A percentile compares a stretch with the other conserved stretches of the same genome.
phyloP scores from a whole-genome alignment of 306 rosid species.

The Pueraria montana region DNA sequence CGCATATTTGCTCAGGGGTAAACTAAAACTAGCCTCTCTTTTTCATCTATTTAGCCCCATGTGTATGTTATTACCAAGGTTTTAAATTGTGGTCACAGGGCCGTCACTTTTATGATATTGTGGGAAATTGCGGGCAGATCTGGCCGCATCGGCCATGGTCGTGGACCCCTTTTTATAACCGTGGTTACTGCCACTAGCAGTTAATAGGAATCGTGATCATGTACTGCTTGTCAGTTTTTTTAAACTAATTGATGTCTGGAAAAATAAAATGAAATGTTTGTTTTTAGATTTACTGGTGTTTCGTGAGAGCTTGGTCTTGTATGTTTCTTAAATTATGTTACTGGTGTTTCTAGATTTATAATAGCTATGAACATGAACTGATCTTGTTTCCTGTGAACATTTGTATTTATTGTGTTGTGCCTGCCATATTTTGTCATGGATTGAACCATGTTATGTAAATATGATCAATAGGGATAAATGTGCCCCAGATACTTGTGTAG shows the following conservation, averaged over 20 bases:
- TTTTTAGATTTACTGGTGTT: neutral
- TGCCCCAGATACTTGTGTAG: neutral
- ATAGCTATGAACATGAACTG: neutral
- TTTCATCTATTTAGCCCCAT: slow-evolving; percentile 5
- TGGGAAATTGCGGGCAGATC: no score
- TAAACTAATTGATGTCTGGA: neutral
- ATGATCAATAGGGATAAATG: neutral
- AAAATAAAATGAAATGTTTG: neutral
- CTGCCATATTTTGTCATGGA: neutral
- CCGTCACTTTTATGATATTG: neutral
- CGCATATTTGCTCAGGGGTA: slow-evolving; percentile 98
- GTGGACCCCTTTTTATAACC: neutral
- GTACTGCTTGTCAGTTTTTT: neutral
- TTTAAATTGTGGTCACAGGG: neutral
- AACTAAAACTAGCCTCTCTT: slow-evolving; percentile 22
- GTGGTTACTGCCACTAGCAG: neutral
- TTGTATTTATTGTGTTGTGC: neutral
- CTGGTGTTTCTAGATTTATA: slow-evolving; percentile 17
- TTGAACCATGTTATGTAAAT: neutral
- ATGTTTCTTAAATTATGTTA: slow-evolving; percentile 4
- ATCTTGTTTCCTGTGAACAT: slow-evolving; percentile 10
- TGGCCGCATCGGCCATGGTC: no score
- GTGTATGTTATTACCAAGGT: neutral
- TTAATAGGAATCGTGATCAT: neutral
- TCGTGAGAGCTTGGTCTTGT: neutral